phyloP scores from a whole-genome alignment of 2,329 filamentous ascomycete genomes.

The Clonostachys sp. region DNA sequence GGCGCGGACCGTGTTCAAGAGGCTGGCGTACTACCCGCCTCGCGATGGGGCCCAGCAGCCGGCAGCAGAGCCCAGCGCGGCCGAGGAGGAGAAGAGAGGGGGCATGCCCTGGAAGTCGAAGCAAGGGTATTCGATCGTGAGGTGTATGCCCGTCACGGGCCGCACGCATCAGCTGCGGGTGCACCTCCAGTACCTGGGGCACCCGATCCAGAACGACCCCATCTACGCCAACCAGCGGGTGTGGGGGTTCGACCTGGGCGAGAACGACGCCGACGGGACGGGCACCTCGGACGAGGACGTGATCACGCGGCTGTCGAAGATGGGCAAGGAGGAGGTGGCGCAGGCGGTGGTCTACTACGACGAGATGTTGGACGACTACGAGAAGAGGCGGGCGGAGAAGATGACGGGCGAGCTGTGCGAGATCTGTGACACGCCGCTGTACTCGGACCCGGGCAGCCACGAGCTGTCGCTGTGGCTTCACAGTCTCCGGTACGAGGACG shows the following conservation, averaged over 20 bases:
- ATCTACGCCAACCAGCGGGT: constrained; percentile 95
- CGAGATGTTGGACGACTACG: constrained; percentile 85
- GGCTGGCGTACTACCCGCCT: constrained; percentile 81
- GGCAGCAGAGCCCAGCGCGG: constrained; percentile 5
- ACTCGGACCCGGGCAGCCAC: constrained; percentile 85
- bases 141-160: constrained; percentile 88
- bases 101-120: constrained; percentile 42
- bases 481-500: constrained; percentile 83
- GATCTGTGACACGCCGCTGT: constrained; percentile 80
- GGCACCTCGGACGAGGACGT: constrained; percentile 83
- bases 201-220: constrained; percentile 95
- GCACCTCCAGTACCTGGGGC: constrained; percentile 88
- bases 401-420: constrained; percentile 83
- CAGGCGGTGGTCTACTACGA: constrained; percentile 91
- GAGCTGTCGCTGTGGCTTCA: constrained; percentile 94
- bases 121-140: constrained; percentile 88
- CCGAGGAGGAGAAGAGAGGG: constrained; percentile 6
- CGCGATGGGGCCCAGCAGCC: not conserved
- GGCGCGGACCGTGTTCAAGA: constrained; percentile 86
- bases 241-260: constrained; percentile 78
- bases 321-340: constrained; percentile 92
- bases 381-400: constrained; percentile 87
- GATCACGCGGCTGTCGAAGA: constrained; percentile 75
- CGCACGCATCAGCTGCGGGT: constrained; percentile 94
- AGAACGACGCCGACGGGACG: constrained; percentile 57